A percentile compares a stretch with the other conserved stretches of the same genome.
phyloP scores from a whole-genome alignment of 2,329 filamentous ascomycete species.

The Colletotrichum salicis region DNA sequence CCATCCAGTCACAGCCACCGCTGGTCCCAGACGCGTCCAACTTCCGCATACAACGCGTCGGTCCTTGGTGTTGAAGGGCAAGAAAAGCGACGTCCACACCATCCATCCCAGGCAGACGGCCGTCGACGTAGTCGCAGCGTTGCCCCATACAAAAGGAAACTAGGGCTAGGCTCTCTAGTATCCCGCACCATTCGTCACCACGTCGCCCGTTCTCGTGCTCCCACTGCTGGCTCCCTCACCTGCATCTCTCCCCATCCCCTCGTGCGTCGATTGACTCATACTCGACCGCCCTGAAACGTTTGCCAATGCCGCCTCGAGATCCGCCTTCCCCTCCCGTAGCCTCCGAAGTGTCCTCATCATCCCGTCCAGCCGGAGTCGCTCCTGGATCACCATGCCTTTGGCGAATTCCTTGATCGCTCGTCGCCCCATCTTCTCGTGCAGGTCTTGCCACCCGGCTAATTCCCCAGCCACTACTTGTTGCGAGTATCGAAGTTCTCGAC shows the following conservation, averaged over 20 bases:
- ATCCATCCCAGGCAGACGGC: neutral
- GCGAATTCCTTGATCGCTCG: constrained; percentile 81
- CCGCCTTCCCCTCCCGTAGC: constrained; percentile 50
- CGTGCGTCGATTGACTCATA: constrained; percentile 31
- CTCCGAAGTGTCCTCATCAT: constrained; percentile 82
- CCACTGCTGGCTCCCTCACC: constrained; percentile 30
- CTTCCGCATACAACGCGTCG: constrained; percentile 33
- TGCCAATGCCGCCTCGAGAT: constrained; percentile 23
- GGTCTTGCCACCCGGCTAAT: constrained; percentile 92
- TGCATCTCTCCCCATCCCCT: constrained; percentile 23
- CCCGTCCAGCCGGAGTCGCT: constrained; percentile 81
- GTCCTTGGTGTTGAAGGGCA: constrained; percentile 33
- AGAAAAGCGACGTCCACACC: constrained; percentile 8
- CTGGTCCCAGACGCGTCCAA: constrained; percentile 29
- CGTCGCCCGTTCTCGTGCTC: constrained; percentile 5
- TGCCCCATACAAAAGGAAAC: neutral
- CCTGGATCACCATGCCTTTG: constrained; percentile 79
- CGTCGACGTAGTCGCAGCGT: neutral
- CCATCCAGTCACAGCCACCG: constrained; percentile 21
- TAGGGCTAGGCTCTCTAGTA: constrained; percentile 9
- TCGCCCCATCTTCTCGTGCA: constrained; percentile 81
- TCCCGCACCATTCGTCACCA: constrained; percentile 29
- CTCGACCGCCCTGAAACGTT: constrained; percentile 30
- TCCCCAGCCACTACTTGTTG: constrained; percentile 94
- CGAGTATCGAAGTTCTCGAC: constrained; percentile 86